These are phyloP conservation scores for Podospora fimiseda DNA, from an alignment of 495 filamentous ascomycete species.

Conservation along the genomic window DNA sequence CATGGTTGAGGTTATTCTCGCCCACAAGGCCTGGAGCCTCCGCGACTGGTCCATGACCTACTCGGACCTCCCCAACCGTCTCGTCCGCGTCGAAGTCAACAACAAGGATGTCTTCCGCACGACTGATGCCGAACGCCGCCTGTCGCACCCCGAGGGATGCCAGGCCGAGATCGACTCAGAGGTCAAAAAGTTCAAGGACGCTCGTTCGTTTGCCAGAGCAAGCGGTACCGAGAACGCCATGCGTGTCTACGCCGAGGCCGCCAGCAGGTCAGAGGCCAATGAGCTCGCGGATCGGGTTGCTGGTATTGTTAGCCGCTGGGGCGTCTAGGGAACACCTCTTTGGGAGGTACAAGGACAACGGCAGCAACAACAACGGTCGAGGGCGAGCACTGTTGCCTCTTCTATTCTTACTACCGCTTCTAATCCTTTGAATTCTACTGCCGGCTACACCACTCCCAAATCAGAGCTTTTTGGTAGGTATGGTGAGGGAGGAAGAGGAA, in stretches of 20 bases:
- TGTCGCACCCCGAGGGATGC: conserved; percentile 69
- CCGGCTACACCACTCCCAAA: no score
- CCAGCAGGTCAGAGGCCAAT: conserved; percentile 73
- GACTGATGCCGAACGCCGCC: conserved; percentile 82
- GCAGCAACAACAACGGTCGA: no score
- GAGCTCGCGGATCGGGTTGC: conserved; percentile 80
- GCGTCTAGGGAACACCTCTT: conserved; percentile 2
- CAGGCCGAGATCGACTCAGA: conserved; percentile 80
- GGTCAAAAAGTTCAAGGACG: conserved; percentile 86
- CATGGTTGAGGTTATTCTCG: conserved; percentile 91
- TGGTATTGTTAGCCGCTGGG: conserved; percentile 53
- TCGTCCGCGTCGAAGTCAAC: conserved; percentile 81
- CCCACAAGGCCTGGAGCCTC: conserved; percentile 87
- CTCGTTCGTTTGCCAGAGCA: conserved; percentile 82
- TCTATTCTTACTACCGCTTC: neutral
- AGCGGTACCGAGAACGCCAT: conserved; percentile 95
- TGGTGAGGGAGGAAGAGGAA: no score
- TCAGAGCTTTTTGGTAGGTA: no score
- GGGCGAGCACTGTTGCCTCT: no score
- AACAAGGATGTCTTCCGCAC: conserved; percentile 85
- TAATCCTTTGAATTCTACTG: neutral
- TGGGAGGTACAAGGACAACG: no score
- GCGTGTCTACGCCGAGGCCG: conserved; percentile 94
- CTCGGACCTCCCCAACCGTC: conserved; percentile 90
- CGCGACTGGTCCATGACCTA: conserved; percentile 92